Evolutionary conservation across 169 alveolate species (phyloP), one percentile per base, ranked within the genome.

Genomic region (Babesia bovis): DNA sequence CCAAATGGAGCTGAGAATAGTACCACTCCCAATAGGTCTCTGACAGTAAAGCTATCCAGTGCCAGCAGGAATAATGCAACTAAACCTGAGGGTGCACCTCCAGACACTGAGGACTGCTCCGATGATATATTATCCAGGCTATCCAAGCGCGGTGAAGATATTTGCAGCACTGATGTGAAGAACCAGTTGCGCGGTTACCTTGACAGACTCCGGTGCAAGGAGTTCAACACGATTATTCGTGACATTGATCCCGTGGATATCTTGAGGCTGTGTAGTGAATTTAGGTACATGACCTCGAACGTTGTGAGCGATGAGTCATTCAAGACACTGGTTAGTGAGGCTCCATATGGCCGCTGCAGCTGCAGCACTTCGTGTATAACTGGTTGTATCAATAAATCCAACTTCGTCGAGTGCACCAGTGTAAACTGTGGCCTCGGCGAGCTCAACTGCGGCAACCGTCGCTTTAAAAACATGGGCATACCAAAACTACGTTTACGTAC

Each of bases 391-490:
- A 81, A 81, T 40, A 55, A 26, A 0, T 13, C 40, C 30, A 47
- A 63, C 17, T 33, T 63, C 57, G 55, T 61, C n/a, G 88, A 81
- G 47, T 81, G 88, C 49, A 69, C 41, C 30, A 40, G 15, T 41
- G 19, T n/a, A 17, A 81, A 65, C 63, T 81, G 88, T 49, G 32
- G 19, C 1, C 21, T 81, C 26, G 55, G 44, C 9, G 88, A 71
- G 13, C 32, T n/a, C 13, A 65, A 81, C 47, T 81, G 88, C 23
- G 88, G 88, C 17, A 81, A 81, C 26, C 59, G 85, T 10, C 33
- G 84, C 17, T 81, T 81, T 50, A 33, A 26, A 28, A 7, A 81
- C 45, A 17, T 70, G 36, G 38, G 52, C n/a, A 32, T 44, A 26
- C 84, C 88, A 13, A 81, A 71, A 40, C 35, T 81, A 45, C 41